phyloP scores from a whole-genome alignment of 2,329 filamentous ascomycete species.

The Cladophialophora yegresii region DNA sequence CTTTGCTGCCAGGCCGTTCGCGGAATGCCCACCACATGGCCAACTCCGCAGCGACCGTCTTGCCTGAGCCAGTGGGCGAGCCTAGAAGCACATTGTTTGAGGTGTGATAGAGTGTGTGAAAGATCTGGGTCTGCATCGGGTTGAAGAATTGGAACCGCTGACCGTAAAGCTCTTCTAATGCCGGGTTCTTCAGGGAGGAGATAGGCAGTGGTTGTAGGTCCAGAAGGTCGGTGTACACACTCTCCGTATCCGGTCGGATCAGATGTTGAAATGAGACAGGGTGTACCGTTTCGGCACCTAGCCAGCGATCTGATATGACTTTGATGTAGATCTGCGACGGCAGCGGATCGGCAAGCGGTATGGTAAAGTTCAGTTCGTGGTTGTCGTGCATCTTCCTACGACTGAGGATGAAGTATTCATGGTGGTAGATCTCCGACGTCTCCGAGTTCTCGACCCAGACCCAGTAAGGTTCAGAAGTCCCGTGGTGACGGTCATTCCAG shows the following conservation, averaged over 20 bases:
- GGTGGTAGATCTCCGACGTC: slow-evolving; percentile 94
- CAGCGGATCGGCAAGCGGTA: slow-evolving; percentile 87
- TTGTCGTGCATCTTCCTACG: slow-evolving; percentile 88
- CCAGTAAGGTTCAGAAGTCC: slow-evolving; percentile 94
- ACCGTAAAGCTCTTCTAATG: slow-evolving; percentile 83
- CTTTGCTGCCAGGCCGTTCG: slow-evolving; percentile 90
- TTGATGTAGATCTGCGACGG: slow-evolving; percentile 96
- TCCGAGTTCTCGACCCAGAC: slow-evolving; percentile 99
- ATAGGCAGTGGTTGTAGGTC: slow-evolving; percentile 89
- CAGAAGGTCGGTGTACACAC: slow-evolving; percentile 90
- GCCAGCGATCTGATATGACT: slow-evolving; percentile 91
- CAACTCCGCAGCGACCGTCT: slow-evolving; percentile 92
- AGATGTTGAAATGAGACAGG: slow-evolving; percentile 97
- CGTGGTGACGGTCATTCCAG: slow-evolving; percentile 94
- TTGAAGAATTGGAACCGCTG: slow-evolving; percentile 96
- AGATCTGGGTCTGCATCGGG: slow-evolving; percentile 98
- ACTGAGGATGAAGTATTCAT: slow-evolving; percentile 93
- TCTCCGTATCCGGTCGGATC: slow-evolving; percentile 95
- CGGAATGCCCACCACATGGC: slow-evolving; percentile 99
- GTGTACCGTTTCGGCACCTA: slow-evolving; percentile 92
- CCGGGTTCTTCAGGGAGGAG: slow-evolving; percentile 80
- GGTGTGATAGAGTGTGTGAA: slow-evolving; percentile 94
- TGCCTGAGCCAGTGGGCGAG: slow-evolving; percentile 94
- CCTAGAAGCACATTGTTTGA: slow-evolving; percentile 88
- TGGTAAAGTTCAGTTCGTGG: slow-evolving; percentile 98